These are phyloP conservation scores for Mycena vitilis DNA, from an alignment of 768 basidiomycete species.

Conservation along the genomic window DNA sequence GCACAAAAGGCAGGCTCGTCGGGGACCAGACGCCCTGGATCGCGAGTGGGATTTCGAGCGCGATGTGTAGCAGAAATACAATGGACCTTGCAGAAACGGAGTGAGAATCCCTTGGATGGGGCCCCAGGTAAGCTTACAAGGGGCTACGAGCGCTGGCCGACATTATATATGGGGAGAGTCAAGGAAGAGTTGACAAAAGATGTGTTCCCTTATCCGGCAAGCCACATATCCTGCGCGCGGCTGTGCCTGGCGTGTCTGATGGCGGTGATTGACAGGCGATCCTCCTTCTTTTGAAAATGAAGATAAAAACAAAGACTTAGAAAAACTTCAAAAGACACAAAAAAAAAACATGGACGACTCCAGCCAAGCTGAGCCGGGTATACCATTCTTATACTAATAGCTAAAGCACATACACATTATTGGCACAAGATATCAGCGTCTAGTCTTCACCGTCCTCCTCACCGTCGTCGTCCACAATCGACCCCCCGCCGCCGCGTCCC, in stretches of 20 bases:
- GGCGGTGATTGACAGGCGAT: background rate
- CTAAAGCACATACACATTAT: background rate
- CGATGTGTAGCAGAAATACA: slow-evolving; percentile 84
- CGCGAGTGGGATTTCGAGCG: slow-evolving; percentile 81
- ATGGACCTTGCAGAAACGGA: slow-evolving; percentile 57
- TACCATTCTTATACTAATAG: background rate
- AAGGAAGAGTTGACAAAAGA: slow-evolving; percentile 4
- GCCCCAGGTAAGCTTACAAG: slow-evolving; percentile 46
- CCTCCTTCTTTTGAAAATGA: background rate
- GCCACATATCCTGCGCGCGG: background rate
- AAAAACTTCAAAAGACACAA: no score
- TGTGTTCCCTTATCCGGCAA: slow-evolving; percentile 21
- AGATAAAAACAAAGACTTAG: background rate
- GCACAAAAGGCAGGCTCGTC: slow-evolving; percentile 73
- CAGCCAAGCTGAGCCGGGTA: background rate
- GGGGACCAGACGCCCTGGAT: slow-evolving; percentile 81
- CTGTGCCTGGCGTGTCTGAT: background rate
- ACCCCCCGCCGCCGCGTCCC: slow-evolving; percentile 19
- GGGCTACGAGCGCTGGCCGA: slow-evolving; percentile 49
- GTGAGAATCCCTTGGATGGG: background rate
- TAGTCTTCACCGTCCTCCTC: slow-evolving; percentile 28
- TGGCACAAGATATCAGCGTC: no score
- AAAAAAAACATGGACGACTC: background rate
- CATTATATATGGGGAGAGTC: slow-evolving; percentile 10
- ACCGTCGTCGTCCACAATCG: slow-evolving; percentile 24